Conservation (phyloP, 495 filamentous ascomycete species). For the Pseudoneurospora amorphoporcata region DNA sequence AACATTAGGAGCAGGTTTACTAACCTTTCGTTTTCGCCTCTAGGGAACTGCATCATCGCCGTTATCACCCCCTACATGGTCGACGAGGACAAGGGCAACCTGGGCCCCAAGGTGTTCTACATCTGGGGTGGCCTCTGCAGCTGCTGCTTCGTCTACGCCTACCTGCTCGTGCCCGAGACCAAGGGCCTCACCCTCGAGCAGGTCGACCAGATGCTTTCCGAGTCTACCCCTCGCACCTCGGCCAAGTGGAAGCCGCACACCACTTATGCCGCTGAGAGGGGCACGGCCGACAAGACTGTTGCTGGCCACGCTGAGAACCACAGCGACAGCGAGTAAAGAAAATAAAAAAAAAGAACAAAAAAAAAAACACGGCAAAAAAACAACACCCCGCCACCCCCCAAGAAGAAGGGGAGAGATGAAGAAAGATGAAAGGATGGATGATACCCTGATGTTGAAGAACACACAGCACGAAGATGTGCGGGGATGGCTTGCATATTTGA, state of each 20-base stretch:
- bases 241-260: conserved; percentile 57
- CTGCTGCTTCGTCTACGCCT: conserved; percentile 56
- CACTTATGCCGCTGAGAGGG: conserved; percentile 47
- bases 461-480: neutral
- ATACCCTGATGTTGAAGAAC: neutral
- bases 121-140: conserved; percentile 63
- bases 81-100: conserved; percentile 56
- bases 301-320: conserved; percentile 15
- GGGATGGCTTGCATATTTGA: neutral
- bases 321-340: conserved; percentile 1
- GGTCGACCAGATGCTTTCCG: conserved; percentile 79
- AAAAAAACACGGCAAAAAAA: neutral
- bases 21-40: neutral
- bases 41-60: conserved; percentile 57
- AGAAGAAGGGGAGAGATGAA: neutral
- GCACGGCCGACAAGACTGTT: conserved; percentile 10
- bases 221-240: conserved; percentile 58
- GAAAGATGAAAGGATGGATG: neutral
- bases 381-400: too few species aligned
- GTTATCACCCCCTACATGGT: conserved; percentile 74
- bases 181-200: conserved; percentile 86
- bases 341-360: neutral
- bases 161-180: conserved; percentile 73
- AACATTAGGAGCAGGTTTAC: neutral
- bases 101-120: conserved; percentile 65